These are phyloP conservation scores for Aureobasidium subglaciale DNA, from an alignment of 2,329 filamentous ascomycete species.

Conservation along the genomic window DNA sequence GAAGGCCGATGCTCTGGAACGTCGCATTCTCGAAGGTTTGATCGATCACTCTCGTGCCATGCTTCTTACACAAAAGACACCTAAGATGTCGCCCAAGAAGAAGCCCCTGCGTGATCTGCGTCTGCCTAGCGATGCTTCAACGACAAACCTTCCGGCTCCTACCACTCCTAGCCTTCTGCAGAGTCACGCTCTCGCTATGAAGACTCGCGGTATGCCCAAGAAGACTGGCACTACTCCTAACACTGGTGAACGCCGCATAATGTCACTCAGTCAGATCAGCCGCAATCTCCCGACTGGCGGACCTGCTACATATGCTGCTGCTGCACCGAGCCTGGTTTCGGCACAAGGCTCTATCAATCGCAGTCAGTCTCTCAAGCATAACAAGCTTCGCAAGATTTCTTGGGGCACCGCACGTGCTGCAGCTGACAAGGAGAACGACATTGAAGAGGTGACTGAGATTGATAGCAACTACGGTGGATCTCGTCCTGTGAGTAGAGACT, in stretches of 20 bases:
- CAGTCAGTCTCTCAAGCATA: constrained; percentile 32
- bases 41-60: constrained; percentile 92
- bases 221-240: constrained; percentile 33
- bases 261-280: constrained; percentile 84
- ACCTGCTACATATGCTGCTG: constrained; percentile 28
- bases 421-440: constrained; percentile 42
- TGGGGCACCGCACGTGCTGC: constrained; percentile 26
- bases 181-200: constrained; percentile 42
- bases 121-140: constrained; percentile 29
- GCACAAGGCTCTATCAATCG: constrained; percentile 27
- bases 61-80: constrained; percentile 62
- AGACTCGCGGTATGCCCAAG: constrained; percentile 35
- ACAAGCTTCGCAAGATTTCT: constrained; percentile 26
- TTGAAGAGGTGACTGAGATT: constrained; percentile 35
- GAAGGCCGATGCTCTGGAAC: constrained; percentile 81
- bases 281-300: constrained; percentile 55
- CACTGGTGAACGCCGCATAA: constrained; percentile 59
- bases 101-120: constrained; percentile 39
- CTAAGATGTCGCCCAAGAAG: constrained; percentile 31
- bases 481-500: constrained; percentile 13
- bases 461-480: constrained; percentile 22
- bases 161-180: constrained; percentile 24
- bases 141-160: constrained; percentile 16
- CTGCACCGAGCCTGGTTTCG: constrained; percentile 23
- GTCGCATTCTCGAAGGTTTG: constrained; percentile 86